A percentile compares a stretch with the other conserved stretches of the same genome.
Evolutionary conservation across 1,139 yeast species (phyloP).

Genomic region (Torulaspora pretoriensis): DNA sequence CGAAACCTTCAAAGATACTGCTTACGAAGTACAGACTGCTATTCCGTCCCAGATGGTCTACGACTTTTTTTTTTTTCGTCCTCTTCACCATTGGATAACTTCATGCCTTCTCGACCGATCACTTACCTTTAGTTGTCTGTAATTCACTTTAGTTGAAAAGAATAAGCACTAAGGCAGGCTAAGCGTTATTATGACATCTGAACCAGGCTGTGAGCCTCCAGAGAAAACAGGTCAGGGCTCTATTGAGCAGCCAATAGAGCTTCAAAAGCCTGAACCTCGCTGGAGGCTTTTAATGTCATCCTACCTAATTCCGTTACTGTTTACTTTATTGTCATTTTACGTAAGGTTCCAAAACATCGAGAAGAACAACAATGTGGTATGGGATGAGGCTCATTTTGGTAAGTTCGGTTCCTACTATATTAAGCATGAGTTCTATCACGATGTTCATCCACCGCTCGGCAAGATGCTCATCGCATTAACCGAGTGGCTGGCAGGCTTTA

Average conservation of each 20-base stretch:
- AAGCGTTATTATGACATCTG: neutral
- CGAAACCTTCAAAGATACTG: too few species aligned
- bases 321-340: slow-evolving; percentile 60
- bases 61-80: too few species aligned
- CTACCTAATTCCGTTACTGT: slow-evolving; percentile 16
- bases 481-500: slow-evolving; percentile 64
- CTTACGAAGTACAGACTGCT: too few species aligned
- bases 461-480: slow-evolving; percentile 64
- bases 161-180: neutral
- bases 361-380: slow-evolving; percentile 61
- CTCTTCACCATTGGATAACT: too few species aligned
- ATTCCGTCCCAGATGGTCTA: too few species aligned
- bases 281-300: neutral
- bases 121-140: too few species aligned
- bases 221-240: neutral
- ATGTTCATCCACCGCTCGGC: slow-evolving; percentile 77
- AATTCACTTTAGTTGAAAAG: too few species aligned
- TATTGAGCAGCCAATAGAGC: neutral
- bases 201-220: neutral
- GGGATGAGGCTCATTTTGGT: slow-evolving; percentile 94
- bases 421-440: slow-evolving; percentile 64
- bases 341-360: slow-evolving; percentile 69
- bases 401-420: slow-evolving; percentile 59
- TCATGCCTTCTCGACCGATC: too few species aligned
- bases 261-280: neutral